phyloP scores from a whole-genome alignment of 192 early-diverging fungal genomes.

The Rhizoclosmatium sp. region DNA sequence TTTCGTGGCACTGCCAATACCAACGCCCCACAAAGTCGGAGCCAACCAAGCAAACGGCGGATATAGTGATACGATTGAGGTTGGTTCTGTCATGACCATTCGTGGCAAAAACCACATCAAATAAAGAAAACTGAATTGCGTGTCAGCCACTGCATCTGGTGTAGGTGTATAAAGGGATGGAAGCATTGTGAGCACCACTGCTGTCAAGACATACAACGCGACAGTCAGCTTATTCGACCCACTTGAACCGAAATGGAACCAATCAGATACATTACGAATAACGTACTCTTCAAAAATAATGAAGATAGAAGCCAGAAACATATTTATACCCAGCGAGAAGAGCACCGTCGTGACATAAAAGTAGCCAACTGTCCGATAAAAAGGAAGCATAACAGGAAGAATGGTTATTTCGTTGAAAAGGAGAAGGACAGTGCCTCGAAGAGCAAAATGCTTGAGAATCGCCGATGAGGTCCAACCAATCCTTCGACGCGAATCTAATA shows the following conservation, averaged over 20 bases:
- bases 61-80: slow-evolving; percentile 39
- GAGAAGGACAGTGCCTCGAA: slow-evolving; percentile 45
- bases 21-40: slow-evolving; percentile 47
- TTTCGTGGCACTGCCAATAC: slow-evolving; percentile 27
- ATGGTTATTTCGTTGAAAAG: slow-evolving; percentile 36
- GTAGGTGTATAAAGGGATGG: slow-evolving; percentile 29
- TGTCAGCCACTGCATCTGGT: slow-evolving; percentile 10
- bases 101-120: slow-evolving; percentile 41
- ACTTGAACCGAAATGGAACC: too few species aligned
- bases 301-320: slow-evolving; percentile 46
- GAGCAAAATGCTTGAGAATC: slow-evolving; percentile 48
- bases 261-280: neutral
- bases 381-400: slow-evolving; percentile 1
- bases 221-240: neutral
- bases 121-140: slow-evolving; percentile 34
- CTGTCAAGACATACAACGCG: slow-evolving; percentile 12
- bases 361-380: neutral
- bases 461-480: slow-evolving; percentile 41
- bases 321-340: slow-evolving; percentile 49
- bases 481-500: slow-evolving; percentile 27
- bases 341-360: slow-evolving; percentile 43
- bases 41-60: slow-evolving; percentile 48
- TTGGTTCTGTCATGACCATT: neutral
- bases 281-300: slow-evolving; percentile 23
- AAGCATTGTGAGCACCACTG: slow-evolving; percentile 32